These are phyloP conservation scores for Chaetomium strumarium DNA, from an alignment of 2,329 filamentous ascomycete genomes.

Conservation along the genomic window DNA sequence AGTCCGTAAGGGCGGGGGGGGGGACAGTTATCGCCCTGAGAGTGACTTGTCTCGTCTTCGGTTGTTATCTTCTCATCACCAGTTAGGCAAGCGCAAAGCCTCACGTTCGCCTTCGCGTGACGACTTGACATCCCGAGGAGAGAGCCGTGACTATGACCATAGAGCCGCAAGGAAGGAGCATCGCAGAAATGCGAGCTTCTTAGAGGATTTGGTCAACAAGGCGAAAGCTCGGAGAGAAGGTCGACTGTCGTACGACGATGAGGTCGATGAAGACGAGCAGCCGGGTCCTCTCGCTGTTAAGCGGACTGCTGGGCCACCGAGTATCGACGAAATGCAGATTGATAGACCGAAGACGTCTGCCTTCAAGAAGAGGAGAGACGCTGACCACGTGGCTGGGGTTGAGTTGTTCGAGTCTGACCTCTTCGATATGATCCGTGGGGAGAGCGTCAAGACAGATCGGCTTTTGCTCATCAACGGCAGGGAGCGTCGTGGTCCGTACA, in stretches of 20 bases:
- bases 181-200: neutral
- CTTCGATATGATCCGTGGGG: constrained; percentile 8
- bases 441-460: constrained; percentile 5
- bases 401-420: neutral
- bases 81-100: neutral
- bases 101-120: neutral
- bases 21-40: neutral
- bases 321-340: neutral
- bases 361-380: neutral
- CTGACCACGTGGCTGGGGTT: neutral
- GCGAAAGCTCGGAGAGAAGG: constrained; percentile 3
- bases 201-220: neutral
- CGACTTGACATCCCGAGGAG: neutral
- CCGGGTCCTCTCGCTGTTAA: neutral
- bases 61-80: neutral
- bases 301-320: neutral
- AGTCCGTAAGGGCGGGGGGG: neutral
- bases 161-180: neutral
- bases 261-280: neutral
- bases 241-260: constrained; percentile 19
- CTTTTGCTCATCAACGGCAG: neutral
- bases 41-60: neutral
- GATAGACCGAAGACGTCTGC: neutral
- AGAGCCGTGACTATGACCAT: neutral
- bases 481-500: neutral